Evolutionary conservation across 164 flowering plant species (phyloP).

Genomic region (Platanus orientalis): DNA sequence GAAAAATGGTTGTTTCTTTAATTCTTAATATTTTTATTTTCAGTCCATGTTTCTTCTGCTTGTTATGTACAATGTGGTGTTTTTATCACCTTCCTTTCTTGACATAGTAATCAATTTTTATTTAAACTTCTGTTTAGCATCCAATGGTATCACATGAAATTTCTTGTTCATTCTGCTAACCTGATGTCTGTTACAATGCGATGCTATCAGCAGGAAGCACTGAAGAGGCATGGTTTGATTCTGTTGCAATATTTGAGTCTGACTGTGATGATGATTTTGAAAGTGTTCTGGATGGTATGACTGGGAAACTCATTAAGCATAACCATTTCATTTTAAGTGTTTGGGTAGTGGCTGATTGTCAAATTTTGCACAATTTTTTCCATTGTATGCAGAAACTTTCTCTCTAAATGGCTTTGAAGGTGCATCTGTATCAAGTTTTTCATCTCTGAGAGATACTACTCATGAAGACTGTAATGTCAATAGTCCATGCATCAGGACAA

Average conservation of each 20-base stretch:
- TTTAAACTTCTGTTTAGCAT: background rate
- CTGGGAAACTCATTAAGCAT: background rate
- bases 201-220: slow-evolving; percentile 38
- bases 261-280: slow-evolving; percentile 86
- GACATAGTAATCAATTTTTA: background rate
- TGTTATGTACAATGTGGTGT: background rate
- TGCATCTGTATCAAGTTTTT: slow-evolving; percentile 36
- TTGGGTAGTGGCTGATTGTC: no score
- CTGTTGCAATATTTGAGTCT: slow-evolving; percentile 61
- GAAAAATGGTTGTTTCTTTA: background rate
- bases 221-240: slow-evolving; percentile 94
- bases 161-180: slow-evolving; percentile 4
- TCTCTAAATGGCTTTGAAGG: slow-evolving; percentile 54
- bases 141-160: background rate
- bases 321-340: no score
- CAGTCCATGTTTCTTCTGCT: background rate
- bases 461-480: slow-evolving; percentile 30
- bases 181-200: slow-evolving; percentile 1
- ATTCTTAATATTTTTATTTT: background rate
- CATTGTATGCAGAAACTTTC: slow-evolving; percentile 43
- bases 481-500: slow-evolving; percentile 15
- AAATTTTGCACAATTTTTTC: background rate
- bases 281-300: slow-evolving; percentile 79
- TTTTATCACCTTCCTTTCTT: background rate
- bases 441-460: slow-evolving; percentile 43